Percentiles rank a stretch among this genome's conserved stretches.
phyloP scores from a whole-genome alignment of 1,284 basidiomycete species.

The Moniliophthora roreri region DNA sequence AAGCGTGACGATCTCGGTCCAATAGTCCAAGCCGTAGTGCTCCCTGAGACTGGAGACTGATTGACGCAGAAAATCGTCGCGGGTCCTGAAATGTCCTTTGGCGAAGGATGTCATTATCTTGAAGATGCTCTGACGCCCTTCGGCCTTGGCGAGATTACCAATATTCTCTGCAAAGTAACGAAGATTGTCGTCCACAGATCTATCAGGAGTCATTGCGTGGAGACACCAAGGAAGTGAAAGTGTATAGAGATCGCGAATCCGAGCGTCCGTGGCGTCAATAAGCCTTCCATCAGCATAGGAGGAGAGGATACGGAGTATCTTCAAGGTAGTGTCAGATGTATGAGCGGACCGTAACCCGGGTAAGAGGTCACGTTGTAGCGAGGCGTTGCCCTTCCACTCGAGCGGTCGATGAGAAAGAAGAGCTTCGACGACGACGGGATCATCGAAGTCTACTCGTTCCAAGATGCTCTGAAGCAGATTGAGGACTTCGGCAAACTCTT shows the following conservation, averaged over 20 bases:
- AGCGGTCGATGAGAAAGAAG: slow-evolving; percentile 70
- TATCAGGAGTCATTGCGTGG: slow-evolving; percentile 71
- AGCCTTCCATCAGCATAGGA: slow-evolving; percentile 65
- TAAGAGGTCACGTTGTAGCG: slow-evolving; percentile 76
- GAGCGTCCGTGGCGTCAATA: slow-evolving; percentile 71
- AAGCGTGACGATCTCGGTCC: slow-evolving; percentile 78
- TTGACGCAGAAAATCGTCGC: slow-evolving; percentile 92
- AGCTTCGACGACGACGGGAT: slow-evolving; percentile 60
- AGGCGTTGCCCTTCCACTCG: slow-evolving; percentile 70
- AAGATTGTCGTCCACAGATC: slow-evolving; percentile 54
- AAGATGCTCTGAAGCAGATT: slow-evolving; percentile 71
- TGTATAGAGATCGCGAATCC: slow-evolving; percentile 84
- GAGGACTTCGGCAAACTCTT: slow-evolving; percentile 76
- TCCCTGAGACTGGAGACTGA: slow-evolving; percentile 84
- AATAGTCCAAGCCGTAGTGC: slow-evolving; percentile 71
- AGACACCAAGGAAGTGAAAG: slow-evolving; percentile 89
- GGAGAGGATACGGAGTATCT: slow-evolving; percentile 66
- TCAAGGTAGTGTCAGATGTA: slow-evolving; percentile 70
- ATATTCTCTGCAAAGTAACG: slow-evolving; percentile 78
- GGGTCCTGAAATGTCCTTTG: slow-evolving; percentile 86
- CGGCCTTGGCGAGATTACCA: slow-evolving; percentile 67
- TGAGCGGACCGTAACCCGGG: slow-evolving; percentile 80
- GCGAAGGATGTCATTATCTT: slow-evolving; percentile 90
- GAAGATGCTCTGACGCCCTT: slow-evolving; percentile 74
- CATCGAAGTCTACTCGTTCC: slow-evolving; percentile 73